Percentiles rank a stretch among this genome's conserved stretches.
Evolutionary conservation across 768 basidiomycete genomes (phyloP).

Genomic region (Boletus subparvulus): DNA sequence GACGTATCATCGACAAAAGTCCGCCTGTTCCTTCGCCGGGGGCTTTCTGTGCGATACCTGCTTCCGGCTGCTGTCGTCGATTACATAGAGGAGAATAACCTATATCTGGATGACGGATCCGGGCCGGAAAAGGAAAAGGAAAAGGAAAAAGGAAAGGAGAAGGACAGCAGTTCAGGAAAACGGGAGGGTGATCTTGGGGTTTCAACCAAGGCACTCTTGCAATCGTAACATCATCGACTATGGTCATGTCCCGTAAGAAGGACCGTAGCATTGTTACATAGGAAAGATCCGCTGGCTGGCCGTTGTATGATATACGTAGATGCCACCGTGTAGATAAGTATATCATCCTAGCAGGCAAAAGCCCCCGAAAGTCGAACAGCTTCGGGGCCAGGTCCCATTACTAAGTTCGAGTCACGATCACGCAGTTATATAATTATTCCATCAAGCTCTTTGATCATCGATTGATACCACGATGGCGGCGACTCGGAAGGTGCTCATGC

Average conservation of each 20-base stretch:
- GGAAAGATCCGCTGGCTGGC: not conserved
- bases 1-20: conserved; percentile 97
- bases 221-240: conserved; percentile 2
- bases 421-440: not conserved
- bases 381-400: not conserved
- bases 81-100: conserved; percentile 85
- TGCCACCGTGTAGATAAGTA: not conserved
- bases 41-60: conserved; percentile 84
- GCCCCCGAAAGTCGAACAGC: not conserved
- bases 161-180: conserved; percentile 30
- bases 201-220: conserved; percentile 8
- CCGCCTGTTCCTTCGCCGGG: conserved; percentile 74
- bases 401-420: not conserved
- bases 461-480: conserved; percentile 16
- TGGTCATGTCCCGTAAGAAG: not conserved
- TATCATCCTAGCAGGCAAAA: not conserved
- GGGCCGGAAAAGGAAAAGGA: conserved; percentile 35
- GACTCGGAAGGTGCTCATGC: conserved; percentile 41
- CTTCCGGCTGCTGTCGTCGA: conserved; percentile 88
- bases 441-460: not conserved
- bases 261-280: not conserved
- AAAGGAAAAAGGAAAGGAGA: conserved; percentile 40
- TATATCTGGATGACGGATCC: conserved; percentile 65
- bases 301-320: conserved; percentile 2
- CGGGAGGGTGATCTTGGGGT: conserved; percentile 23